phyloP scores from a whole-genome alignment of 805 yeast species.

The Yarrowia sp. region DNA sequence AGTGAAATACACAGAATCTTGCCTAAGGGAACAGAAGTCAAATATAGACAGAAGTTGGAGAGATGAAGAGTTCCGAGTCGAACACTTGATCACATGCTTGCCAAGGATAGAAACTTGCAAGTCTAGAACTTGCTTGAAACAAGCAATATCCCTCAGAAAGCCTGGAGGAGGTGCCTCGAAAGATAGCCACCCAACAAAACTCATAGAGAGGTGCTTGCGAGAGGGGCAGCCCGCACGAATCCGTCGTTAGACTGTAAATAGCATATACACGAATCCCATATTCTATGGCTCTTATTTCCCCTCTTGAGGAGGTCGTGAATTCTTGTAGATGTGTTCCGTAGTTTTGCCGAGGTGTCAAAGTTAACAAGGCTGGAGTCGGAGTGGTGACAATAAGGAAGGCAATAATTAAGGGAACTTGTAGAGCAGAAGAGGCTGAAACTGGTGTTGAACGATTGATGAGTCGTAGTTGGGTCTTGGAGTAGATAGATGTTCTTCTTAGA shows the following conservation, averaged over 20 bases:
- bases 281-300: not conserved
- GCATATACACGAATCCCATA: not conserved
- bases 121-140: not conserved
- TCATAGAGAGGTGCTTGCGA: not conserved
- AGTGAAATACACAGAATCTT: not conserved
- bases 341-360: not conserved
- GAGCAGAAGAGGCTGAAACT: too few species aligned
- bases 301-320: not conserved
- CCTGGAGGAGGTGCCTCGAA: not conserved
- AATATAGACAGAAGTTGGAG: constrained; percentile 17
- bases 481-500: too few species aligned
- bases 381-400: too few species aligned
- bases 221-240: not conserved
- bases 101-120: not conserved
- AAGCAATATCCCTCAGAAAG: not conserved
- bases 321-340: not conserved
- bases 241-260: constrained; percentile 7
- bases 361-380: too few species aligned
- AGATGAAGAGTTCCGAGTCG: not conserved
- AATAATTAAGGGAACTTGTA: too few species aligned
- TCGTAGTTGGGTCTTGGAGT: too few species aligned
- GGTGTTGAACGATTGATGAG: too few species aligned
- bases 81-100: not conserved
- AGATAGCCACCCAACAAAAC: constrained; percentile 2
- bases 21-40: constrained; percentile 15